Base-by-base conservation (phyloP, 805 yeast species). In the Sungouiozyma intestinalis region DNA sequence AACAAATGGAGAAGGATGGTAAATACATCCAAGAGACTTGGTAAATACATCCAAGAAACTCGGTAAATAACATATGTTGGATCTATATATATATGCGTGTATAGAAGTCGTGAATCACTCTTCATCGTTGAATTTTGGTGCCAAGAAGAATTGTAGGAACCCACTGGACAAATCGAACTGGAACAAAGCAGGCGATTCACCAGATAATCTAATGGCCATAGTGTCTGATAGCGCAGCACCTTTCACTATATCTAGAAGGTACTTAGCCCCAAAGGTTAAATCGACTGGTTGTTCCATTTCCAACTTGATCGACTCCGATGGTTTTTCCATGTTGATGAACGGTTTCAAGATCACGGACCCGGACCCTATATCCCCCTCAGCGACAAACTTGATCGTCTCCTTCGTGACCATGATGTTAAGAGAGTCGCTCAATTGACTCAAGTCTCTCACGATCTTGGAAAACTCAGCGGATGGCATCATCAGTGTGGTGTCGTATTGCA, bases 101-200 rank as follows among this genome's bases (percentile, higher is more conserved):
- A 14, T 34, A n/a, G n/a, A n/a, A n/a, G n/a, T n/a, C n/a, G n/a
- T n/a, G n/a, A n/a, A n/a, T n/a, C n/a, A 77, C 50, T 84, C 92
- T 49, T 85, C 95, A 49, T 88, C 97, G 51, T 84, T 95, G 62
- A 92, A 86, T 74, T 92, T 90, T 46, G 98, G 98, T 54, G 98
- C 98, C 64, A 92, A 75, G 76, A 85, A 92, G 76, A 84, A 92
- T 63, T 95, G 81, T 63, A 92, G 72, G 66, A 85, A 85, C 42
- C 98, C 98, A 64, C 90, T 83, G 29, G 58, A 52, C 60, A 92
- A 72, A 65, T 81, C 82, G 69, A 81, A 92, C 68, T 90, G 97
- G 59, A 92, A 86, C 63, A 87, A 69, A 35, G 97, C 95, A 29
- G 98, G 98, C 14, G 92, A 80, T 60, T 84, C 86, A 57, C 83